Base-by-base conservation (phyloP, 768 basidiomycete genomes). In the Obba rivulosa region DNA sequence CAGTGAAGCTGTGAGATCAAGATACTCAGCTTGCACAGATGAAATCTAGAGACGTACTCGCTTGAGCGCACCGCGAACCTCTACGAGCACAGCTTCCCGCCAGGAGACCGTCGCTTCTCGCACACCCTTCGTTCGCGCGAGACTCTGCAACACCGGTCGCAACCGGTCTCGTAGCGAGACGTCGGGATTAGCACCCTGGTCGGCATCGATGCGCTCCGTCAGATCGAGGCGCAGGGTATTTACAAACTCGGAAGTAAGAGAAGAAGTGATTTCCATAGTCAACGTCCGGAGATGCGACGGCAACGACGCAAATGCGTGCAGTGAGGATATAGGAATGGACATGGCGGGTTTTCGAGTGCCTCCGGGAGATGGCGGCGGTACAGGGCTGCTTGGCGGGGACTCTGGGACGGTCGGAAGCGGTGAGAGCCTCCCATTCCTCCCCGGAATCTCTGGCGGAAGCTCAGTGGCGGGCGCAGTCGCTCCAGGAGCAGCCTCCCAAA, bases 191-290 rank as follows among this genome's bases (percentile, higher is more conserved):
- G 61, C 56, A 40, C 36, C 48, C 4, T 47, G 48, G 46, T 56
- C 58, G n/a, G 51, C 40, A 49, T 61, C 55, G 23, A 80, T 72
- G 17, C 82, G 76, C 41, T 78, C 73, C 3, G 76, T 67, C 28
- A 93, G 68, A 64, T 91, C 89, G 41, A 73, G 71, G 41, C 77
- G 75, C 23, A 94, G 73, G 2, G 85, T 76, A 21, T 74, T 72
- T n/a, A 90, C 80, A 2, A 94, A 70, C 61, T 95, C 92, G 16
- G 78, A 72, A 5, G 90, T 83, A 20, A 96, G 70, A 0, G 87
- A 86, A 2, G 76, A 70, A 0, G 87, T 80, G 54, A 96, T 90
- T 57, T 92, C 81, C 58, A 80, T 71, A 0, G 84, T 83, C 35
- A 95, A 68, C 1, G 71, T 69, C n/a, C 77, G 79, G 13, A 96